Evolutionary conservation across 108 stramenopile genomes (phyloP), one percentile per base, ranked within the genome.

Genomic region (Pseudonitzschia multiseries): DNA sequence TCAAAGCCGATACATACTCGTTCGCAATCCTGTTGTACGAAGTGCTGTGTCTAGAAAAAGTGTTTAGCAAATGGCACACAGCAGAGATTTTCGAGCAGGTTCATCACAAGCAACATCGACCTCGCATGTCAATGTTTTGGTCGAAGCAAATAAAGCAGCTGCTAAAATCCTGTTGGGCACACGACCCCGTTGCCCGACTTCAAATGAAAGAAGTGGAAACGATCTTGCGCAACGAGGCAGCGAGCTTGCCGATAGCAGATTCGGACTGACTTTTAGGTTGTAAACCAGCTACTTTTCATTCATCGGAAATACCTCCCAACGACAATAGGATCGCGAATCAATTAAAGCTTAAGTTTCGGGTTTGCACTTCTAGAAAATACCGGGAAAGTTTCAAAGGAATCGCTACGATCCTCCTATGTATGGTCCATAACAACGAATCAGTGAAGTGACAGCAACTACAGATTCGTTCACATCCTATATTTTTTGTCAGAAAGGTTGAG

Each of bases 1-100:
- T 72, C 13, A 71, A 71, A 48, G 82, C 80, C 17, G 87, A 88
- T 66, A 81, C 83, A 31, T 88, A 87, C 61, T 75, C 76, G n/a
- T 84, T 83, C 53, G 75, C 78, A 18, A 84, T 84, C 40, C 21
- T 82, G 51, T 50, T 83, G 48, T 81, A 75, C 48, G 82, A 86
- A 48, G 73, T 84, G 17, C 27, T 77, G 54, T 75, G 31, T 24
- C 63, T 86, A 44, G 67, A 50, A 15, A 84, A 68, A 48, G 70
- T 61, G 29, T 79, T 72, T 64, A 32, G 62, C 15, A 72, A 72
- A 14, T 63, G 68, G 63, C 28, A 79, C 24, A 62, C 73, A 29
- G 27, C 57, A 2, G 69, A 73, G 31, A 72, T 79, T 42, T 36
- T 44, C 22, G 48, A 68, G 8, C 46, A 46, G 33, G 79, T 79